Evolutionary conservation across 225 moss, liverwort and hornwort species (phyloP).

Genomic region (Marchantia polymorpha): DNA sequence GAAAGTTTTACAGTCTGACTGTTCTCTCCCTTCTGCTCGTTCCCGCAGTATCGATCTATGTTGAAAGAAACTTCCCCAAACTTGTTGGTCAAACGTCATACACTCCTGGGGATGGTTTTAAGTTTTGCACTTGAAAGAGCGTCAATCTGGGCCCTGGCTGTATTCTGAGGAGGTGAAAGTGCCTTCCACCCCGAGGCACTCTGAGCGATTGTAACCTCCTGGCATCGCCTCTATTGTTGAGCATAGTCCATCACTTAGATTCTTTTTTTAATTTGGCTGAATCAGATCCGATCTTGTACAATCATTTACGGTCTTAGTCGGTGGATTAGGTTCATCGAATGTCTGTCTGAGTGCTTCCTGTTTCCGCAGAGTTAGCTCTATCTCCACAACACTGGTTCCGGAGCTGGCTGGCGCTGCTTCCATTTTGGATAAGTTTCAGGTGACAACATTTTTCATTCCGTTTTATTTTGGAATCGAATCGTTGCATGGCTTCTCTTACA

Average conservation of each 20-base stretch:
- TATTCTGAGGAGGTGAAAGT: slow-evolving; percentile 10
- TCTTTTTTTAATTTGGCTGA: not conserved
- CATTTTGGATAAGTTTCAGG: slow-evolving; percentile 88
- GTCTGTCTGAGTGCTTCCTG: slow-evolving; percentile 17
- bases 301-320: not conserved
- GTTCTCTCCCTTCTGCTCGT: not conserved
- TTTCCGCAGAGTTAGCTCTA: slow-evolving; percentile 38
- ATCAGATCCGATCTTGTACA: not conserved
- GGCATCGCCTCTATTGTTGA: not conserved
- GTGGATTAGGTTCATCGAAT: not conserved
- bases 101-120: not conserved
- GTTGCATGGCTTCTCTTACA: too few relatives aligned
- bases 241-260: not conserved
- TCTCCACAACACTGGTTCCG: slow-evolving; percentile 52
- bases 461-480: too few relatives aligned
- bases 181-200: slow-evolving; percentile 6
- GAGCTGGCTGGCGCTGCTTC: slow-evolving; percentile 68
- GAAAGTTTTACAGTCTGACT: slow-evolving; percentile 11
- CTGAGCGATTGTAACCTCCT: slow-evolving; percentile 2
- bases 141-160: slow-evolving; percentile 1
- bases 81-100: slow-evolving; percentile 4
- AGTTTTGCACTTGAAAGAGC: not conserved
- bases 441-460: slow-evolving; percentile 1
- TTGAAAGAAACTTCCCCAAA: not conserved
- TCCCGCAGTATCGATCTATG: slow-evolving; percentile 13